Conservation (phyloP, 106 monocot genomes). For the Posidonia australis region DNA sequence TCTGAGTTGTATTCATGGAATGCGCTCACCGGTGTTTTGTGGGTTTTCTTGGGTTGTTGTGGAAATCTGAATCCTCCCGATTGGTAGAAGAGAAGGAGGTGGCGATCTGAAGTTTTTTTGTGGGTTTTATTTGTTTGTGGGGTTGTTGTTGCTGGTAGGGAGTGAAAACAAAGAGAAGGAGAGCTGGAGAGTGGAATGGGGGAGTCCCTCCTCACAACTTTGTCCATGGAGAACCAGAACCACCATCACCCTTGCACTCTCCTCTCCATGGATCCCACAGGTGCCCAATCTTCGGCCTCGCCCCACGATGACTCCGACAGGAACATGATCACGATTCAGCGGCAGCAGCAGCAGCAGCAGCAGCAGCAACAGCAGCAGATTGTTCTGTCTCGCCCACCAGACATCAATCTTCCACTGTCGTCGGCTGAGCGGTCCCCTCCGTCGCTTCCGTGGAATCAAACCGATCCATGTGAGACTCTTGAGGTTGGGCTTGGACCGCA, state of each 20-base stretch:
- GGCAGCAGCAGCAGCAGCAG: neutral
- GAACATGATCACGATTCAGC: conserved; percentile 24
- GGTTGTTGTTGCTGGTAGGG: no score
- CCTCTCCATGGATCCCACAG: conserved; percentile 58
- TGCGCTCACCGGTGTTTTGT: no score
- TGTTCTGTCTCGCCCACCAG: conserved; percentile 34
- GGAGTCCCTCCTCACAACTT: conserved; percentile 50
- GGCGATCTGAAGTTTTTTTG: no score
- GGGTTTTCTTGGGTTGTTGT: no score
- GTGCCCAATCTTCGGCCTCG: conserved; percentile 3
- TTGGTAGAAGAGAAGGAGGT: neutral
- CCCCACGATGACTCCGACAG: conserved; percentile 26
- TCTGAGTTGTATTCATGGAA: no score
- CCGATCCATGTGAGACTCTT: conserved; percentile 36
- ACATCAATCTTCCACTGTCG: conserved; percentile 57
- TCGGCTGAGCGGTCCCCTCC: conserved; percentile 35
- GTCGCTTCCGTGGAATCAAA: conserved; percentile 16
- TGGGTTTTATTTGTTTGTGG: no score
- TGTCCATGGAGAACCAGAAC: conserved; percentile 58
- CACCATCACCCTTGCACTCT: conserved; percentile 34
- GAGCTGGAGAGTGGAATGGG: conserved; percentile 52
- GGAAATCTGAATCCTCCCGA: no score
- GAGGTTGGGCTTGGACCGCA: conserved; percentile 47
- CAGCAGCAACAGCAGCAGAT: conserved; percentile 13
- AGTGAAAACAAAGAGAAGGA: no score